These are phyloP conservation scores for Cercospora canescens DNA, from an alignment of 2,329 filamentous ascomycete species.

Conservation along the genomic window DNA sequence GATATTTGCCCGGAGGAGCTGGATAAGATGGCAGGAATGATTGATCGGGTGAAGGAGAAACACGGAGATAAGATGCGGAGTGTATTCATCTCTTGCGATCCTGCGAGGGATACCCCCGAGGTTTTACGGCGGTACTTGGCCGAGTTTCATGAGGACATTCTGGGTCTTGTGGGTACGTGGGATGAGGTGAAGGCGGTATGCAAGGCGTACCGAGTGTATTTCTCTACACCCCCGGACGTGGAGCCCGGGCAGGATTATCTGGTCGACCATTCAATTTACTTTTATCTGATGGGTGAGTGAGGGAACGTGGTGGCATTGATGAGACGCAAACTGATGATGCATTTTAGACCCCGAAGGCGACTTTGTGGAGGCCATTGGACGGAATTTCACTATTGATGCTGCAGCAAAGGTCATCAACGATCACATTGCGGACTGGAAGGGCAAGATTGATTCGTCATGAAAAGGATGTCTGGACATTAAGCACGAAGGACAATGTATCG, in stretches of 20 bases:
- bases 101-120: conserved; percentile 81
- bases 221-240: conserved; percentile 85
- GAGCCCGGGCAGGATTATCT: conserved; percentile 94
- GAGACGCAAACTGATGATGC: neutral
- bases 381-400: conserved; percentile 88
- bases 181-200: conserved; percentile 92
- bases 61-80: conserved; percentile 60
- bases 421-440: conserved; percentile 79
- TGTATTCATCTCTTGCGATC: conserved; percentile 94
- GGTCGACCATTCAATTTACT: conserved; percentile 99
- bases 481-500: conserved; percentile 3
- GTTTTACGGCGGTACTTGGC: conserved; percentile 81
- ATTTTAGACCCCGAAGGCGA: conserved; percentile 83
- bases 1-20: conserved; percentile 99
- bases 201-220: conserved; percentile 96
- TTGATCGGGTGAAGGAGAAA: conserved; percentile 63
- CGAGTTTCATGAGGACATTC: conserved; percentile 85
- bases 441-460: conserved; percentile 51
- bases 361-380: conserved; percentile 93
- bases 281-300: conserved; percentile 84
- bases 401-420: conserved; percentile 80
- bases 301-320: neutral
- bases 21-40: conserved; percentile 98
- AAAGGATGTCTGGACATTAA: neutral
- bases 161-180: conserved; percentile 91